phyloP scores from a whole-genome alignment of 2,329 filamentous ascomycete species.

The Paradendryphiella salina region DNA sequence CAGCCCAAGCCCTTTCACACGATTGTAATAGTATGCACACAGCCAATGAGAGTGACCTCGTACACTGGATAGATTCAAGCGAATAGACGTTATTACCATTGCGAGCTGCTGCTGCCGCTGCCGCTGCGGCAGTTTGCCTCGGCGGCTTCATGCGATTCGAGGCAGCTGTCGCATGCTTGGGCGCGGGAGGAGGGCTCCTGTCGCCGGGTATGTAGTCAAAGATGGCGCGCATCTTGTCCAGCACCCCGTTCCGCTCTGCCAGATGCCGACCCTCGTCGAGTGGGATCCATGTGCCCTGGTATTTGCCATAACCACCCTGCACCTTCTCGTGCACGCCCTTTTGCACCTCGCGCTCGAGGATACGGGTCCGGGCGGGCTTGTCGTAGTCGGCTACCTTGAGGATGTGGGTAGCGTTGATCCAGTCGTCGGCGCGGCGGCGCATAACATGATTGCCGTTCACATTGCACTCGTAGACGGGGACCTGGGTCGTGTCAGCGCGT shows the following conservation, averaged over 20 bases:
- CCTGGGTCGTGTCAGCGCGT: slow-evolving; percentile 57
- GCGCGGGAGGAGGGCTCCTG: slow-evolving; percentile 87
- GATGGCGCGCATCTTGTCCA: slow-evolving; percentile 80
- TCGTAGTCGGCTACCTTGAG: slow-evolving; percentile 96
- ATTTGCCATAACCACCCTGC: slow-evolving; percentile 97
- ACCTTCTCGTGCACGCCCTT: slow-evolving; percentile 97
- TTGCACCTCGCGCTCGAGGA: slow-evolving; percentile 94
- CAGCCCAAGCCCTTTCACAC: slow-evolving; percentile 1
- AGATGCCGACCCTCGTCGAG: slow-evolving; percentile 78
- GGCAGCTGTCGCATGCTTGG: slow-evolving; percentile 75
- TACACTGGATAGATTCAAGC: slow-evolving; percentile 34
- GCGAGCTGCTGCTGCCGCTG: slow-evolving; percentile 46
- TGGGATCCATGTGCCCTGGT: slow-evolving; percentile 98
- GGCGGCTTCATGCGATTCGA: slow-evolving; percentile 78
- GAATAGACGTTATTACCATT: slow-evolving; percentile 38
- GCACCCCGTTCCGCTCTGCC: slow-evolving; percentile 83
- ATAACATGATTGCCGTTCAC: slow-evolving; percentile 91
- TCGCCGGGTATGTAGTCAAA: slow-evolving; percentile 87
- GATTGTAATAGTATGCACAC: neutral
- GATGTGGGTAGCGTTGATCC: slow-evolving; percentile 99
- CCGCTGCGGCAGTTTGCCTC: slow-evolving; percentile 65
- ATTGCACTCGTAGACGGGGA: slow-evolving; percentile 93
- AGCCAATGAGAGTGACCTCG: slow-evolving; percentile 9
- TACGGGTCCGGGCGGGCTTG: slow-evolving; percentile 91
- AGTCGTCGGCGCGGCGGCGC: slow-evolving; percentile 89